Evolutionary conservation across 352 stramenopile genomes (phyloP).

Genomic region (Phytopythium sindhum): DNA sequence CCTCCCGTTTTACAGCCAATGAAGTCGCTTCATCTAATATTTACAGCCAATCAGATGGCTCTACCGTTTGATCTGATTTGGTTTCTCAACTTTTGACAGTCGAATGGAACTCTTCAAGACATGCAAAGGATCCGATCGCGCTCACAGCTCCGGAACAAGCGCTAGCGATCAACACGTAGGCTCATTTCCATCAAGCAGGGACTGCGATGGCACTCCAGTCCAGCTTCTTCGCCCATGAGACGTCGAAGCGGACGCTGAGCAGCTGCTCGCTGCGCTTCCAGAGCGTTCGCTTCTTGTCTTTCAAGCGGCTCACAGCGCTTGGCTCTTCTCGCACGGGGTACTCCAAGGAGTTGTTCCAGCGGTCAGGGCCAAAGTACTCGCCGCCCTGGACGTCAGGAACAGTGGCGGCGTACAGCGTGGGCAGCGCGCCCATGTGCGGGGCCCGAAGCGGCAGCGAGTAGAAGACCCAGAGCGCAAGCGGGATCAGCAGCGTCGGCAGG

Average conservation of each 20-base stretch:
- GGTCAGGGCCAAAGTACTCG: constrained; percentile 37
- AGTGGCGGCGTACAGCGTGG: constrained; percentile 40
- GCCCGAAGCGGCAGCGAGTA: constrained; percentile 9
- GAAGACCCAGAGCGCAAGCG: background rate
- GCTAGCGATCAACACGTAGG: background rate
- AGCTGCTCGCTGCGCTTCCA: constrained; percentile 43
- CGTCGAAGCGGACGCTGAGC: constrained; percentile 17
- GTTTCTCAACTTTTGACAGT: constrained; percentile 2
- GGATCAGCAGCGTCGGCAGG: constrained; percentile 7
- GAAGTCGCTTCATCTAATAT: background rate
- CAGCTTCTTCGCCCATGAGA: background rate
- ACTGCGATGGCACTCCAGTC: too few relatives aligned
- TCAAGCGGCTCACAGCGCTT: constrained; percentile 20
- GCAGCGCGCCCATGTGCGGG: constrained; percentile 34
- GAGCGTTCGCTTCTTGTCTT: constrained; percentile 24
- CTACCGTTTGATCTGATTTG: background rate
- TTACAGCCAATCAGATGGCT: background rate
- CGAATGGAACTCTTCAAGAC: background rate
- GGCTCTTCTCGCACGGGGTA: constrained; percentile 29
- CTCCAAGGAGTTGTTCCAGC: constrained; percentile 36
- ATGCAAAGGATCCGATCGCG: background rate
- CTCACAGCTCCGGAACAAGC: background rate
- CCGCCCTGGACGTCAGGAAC: constrained; percentile 14
- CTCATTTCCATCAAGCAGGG: background rate
- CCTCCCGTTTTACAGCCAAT: background rate